Conservation (phyloP, 768 basidiomycete genomes). For the Suillus placidus region DNA sequence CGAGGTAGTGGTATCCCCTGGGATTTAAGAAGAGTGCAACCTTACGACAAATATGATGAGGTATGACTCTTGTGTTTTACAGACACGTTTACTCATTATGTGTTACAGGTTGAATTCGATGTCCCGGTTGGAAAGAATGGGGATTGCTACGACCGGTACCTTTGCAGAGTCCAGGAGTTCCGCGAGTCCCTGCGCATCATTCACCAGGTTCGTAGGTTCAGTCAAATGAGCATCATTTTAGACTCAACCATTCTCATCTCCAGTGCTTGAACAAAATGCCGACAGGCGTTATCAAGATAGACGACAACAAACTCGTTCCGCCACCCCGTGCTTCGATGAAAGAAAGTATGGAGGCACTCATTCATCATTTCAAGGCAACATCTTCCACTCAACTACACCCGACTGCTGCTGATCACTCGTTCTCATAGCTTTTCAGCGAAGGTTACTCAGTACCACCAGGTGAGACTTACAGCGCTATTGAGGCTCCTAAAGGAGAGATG, state of each 20-base stretch:
- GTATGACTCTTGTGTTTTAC: conserved; percentile 37
- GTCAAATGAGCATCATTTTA: neutral
- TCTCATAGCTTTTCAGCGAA: conserved; percentile 83
- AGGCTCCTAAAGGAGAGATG: conserved; percentile 99
- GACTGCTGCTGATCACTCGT: conserved; percentile 5
- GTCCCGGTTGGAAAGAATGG: conserved; percentile 96
- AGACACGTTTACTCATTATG: neutral
- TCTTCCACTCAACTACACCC: neutral
- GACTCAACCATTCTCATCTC: neutral
- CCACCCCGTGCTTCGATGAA: conserved; percentile 98
- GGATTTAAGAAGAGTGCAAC: conserved; percentile 90
- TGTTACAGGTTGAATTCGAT: conserved; percentile 86
- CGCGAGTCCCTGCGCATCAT: conserved; percentile 92
- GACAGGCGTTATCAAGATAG: conserved; percentile 87
- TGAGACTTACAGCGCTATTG: conserved; percentile 96
- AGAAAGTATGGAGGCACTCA: conserved; percentile 97
- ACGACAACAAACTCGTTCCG: conserved; percentile 96
- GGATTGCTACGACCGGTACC: conserved; percentile 97
- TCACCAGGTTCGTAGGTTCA: conserved; percentile 51
- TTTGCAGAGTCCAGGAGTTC: conserved; percentile 98
- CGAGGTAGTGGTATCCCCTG: conserved; percentile 92
- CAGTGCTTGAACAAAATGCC: conserved; percentile 98
- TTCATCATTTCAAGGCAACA: conserved; percentile 94
- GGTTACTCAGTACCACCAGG: conserved; percentile 96
- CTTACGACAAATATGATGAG: conserved; percentile 97